phyloP scores from a whole-genome alignment of 768 basidiomycete species.

The Pulveroboletus sp. region DNA sequence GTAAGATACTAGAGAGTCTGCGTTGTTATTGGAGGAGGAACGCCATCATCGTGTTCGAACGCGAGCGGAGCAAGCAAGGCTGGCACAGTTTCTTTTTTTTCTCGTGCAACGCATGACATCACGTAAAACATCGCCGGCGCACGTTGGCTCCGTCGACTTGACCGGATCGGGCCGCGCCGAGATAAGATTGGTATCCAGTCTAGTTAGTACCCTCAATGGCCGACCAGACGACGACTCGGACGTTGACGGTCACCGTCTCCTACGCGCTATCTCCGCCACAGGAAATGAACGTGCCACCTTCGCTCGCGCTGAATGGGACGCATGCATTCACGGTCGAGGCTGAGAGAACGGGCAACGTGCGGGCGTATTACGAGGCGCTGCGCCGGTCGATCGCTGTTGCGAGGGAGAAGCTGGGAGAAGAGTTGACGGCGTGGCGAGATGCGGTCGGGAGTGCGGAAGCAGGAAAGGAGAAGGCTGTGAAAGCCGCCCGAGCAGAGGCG shows the following conservation, averaged over 20 bases:
- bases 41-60: slow-evolving; percentile 38
- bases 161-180: neutral
- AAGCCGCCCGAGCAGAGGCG: slow-evolving; percentile 41
- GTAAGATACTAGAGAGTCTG: slow-evolving; percentile 32
- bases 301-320: slow-evolving; percentile 20
- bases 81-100: too few species aligned
- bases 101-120: too few species aligned
- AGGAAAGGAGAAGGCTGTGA: slow-evolving; percentile 50
- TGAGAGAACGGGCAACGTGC: slow-evolving; percentile 9
- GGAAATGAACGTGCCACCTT: slow-evolving; percentile 11
- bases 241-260: slow-evolving; percentile 14
- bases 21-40: slow-evolving; percentile 51
- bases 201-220: too few species aligned
- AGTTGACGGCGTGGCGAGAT: slow-evolving; percentile 74
- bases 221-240: slow-evolving; percentile 12
- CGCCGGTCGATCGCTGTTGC: slow-evolving; percentile 48
- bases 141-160: slow-evolving; percentile 11
- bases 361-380: slow-evolving; percentile 48
- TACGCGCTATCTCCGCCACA: slow-evolving; percentile 24
- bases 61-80: too few species aligned
- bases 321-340: slow-evolving; percentile 25
- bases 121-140: too few species aligned
- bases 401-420: slow-evolving; percentile 53
- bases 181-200: slow-evolving; percentile 32
- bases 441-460: slow-evolving; percentile 62